Evolutionary conservation across 2,329 filamentous ascomycete genomes (phyloP).

Genomic region (Botrytis fabae): DNA sequence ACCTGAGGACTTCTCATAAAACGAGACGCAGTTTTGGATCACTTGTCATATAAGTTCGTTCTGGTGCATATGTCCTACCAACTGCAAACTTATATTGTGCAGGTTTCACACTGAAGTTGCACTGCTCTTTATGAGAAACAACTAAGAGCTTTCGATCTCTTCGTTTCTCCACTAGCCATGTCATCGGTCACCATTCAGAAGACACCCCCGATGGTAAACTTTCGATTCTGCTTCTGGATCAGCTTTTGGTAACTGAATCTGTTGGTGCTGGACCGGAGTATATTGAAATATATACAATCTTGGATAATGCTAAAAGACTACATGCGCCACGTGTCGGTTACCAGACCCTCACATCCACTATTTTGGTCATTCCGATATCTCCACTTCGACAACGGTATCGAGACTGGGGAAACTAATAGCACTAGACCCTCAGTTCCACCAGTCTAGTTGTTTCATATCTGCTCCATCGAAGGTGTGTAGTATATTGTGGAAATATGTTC

Average conservation of each 20-base stretch:
- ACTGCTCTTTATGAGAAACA: not conserved
- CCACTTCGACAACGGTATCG: conserved; percentile 1
- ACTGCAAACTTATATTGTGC: not conserved
- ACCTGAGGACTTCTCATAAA: not conserved
- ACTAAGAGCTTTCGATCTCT: not conserved
- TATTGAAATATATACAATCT: not conserved
- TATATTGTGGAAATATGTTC: not conserved
- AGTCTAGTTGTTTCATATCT: not conserved
- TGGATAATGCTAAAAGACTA: not conserved
- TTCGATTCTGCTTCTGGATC: not conserved
- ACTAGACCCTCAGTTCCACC: not conserved
- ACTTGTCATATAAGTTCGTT: not conserved
- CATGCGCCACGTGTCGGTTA: conserved; percentile 6
- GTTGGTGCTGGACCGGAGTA: not conserved
- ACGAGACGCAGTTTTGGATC: not conserved
- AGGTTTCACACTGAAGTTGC: not conserved
- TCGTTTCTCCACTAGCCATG: not conserved
- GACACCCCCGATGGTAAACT: no score
- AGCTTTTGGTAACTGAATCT: not conserved
- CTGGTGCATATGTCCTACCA: not conserved
- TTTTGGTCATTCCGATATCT: not conserved
- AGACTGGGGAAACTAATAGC: not conserved
- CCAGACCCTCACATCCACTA: conserved; percentile 8
- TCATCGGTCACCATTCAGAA: not conserved
- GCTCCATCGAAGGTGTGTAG: not conserved